phyloP scores from a whole-genome alignment of 495 filamentous ascomycete species.

The Xylaria intraflava region DNA sequence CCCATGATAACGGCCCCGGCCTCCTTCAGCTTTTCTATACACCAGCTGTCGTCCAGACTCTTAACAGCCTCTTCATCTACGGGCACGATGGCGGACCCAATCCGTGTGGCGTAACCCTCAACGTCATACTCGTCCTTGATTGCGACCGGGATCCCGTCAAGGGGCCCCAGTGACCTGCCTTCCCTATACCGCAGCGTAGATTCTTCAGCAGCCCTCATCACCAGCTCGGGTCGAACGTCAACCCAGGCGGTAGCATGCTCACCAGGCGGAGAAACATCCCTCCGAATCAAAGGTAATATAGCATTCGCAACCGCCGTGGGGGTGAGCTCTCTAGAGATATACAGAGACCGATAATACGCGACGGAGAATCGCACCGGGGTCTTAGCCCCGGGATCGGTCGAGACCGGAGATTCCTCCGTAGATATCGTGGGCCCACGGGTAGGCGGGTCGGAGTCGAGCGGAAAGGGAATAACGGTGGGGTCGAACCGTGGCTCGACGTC shows the following conservation, averaged over 20 bases:
- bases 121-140: constrained; percentile 75
- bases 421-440: not conserved
- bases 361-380: constrained; percentile 47
- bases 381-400: not conserved
- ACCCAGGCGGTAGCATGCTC: constrained; percentile 63
- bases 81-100: constrained; percentile 47
- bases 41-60: constrained; percentile 51
- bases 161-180: constrained; percentile 52
- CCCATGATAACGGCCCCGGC: constrained; percentile 70
- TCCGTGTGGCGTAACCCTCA: constrained; percentile 59
- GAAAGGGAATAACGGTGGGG: constrained; percentile 66
- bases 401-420: not conserved
- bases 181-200: constrained; percentile 60
- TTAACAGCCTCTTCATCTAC: constrained; percentile 38
- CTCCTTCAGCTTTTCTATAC: constrained; percentile 62
- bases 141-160: constrained; percentile 74
- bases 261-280: constrained; percentile 45
- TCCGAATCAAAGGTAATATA: constrained; percentile 61
- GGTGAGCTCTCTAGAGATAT: constrained; percentile 56
- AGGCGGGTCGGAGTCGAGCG: constrained; percentile 11
- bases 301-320: constrained; percentile 59
- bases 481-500: constrained; percentile 63
- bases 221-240: constrained; percentile 48
- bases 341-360: constrained; percentile 62
- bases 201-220: constrained; percentile 57